A percentile compares a stretch with the other conserved stretches of the same genome.
Evolutionary conservation across 2,329 filamentous ascomycete genomes (phyloP).

Genomic region (Stenocarpella maydis): DNA sequence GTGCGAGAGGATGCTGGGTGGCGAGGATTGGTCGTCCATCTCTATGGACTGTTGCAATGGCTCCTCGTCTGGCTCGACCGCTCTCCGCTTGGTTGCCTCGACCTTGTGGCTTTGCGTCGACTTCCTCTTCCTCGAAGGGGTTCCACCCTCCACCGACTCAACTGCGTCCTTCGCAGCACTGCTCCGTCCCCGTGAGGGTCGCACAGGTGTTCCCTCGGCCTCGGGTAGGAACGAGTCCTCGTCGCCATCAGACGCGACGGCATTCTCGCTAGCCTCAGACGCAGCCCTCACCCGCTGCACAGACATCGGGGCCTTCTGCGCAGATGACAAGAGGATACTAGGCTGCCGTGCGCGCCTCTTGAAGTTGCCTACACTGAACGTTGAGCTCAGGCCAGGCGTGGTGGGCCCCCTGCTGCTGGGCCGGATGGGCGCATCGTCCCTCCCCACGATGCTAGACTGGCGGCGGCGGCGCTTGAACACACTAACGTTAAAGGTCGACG

Average conservation of each 20-base stretch:
- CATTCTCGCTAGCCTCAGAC: conserved; percentile 35
- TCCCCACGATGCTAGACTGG: conserved; percentile 59
- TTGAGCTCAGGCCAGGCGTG: conserved; percentile 58
- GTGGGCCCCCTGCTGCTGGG: conserved; percentile 60
- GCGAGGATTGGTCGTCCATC: conserved; percentile 43
- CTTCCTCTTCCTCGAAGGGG: conserved; percentile 63
- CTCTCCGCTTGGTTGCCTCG: conserved; percentile 43
- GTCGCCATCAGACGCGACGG: conserved; percentile 37
- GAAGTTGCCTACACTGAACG: conserved; percentile 66
- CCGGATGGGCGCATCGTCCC: conserved; percentile 60
- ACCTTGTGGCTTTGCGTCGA: conserved; percentile 55
- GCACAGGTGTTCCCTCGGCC: conserved; percentile 41
- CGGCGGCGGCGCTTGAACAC: conserved; percentile 56
- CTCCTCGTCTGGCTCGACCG: conserved; percentile 36
- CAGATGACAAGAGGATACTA: conserved; percentile 64
- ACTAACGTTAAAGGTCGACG: conserved; percentile 56
- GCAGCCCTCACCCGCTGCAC: conserved; percentile 38
- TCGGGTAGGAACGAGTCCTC: conserved; percentile 44
- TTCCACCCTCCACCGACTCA: conserved; percentile 19
- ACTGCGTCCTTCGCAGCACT: conserved; percentile 25
- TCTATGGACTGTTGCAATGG: conserved; percentile 40
- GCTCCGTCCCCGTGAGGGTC: conserved; percentile 28
- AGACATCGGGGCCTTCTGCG: conserved; percentile 49
- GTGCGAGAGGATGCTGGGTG: conserved; percentile 41
- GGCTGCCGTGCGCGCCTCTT: conserved; percentile 65